Conservation (phyloP, 495 filamentous ascomycete species). For the Podospora pseudopauciseta region DNA sequence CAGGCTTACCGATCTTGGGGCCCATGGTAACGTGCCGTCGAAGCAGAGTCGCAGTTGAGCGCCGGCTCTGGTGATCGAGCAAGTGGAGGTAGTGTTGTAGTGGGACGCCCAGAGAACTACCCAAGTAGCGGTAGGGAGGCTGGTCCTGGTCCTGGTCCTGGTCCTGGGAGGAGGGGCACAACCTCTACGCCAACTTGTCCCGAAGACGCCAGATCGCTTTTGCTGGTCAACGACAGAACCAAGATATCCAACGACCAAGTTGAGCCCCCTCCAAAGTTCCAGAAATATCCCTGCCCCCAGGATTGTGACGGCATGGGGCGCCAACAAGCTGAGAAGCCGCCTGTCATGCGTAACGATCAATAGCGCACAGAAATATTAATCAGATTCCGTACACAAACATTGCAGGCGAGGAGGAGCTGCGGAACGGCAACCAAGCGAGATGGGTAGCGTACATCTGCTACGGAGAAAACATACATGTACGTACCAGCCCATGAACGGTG, state of each 20-base stretch:
- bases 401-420: constrained; percentile 1
- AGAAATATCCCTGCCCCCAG: background rate
- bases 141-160: constrained; percentile 18
- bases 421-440: constrained; percentile 11
- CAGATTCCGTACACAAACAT: background rate
- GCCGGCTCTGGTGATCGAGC: constrained; percentile 31
- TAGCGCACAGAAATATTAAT: constrained; percentile 6
- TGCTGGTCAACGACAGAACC: background rate
- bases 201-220: background rate
- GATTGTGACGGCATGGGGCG: background rate
- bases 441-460: constrained; percentile 1
- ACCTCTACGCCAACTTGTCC: background rate
- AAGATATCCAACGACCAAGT: background rate
- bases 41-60: constrained; percentile 38
- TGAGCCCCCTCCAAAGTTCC: background rate
- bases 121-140: constrained; percentile 17
- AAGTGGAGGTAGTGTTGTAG: constrained; percentile 18
- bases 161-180: constrained; percentile 14
- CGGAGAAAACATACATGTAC: constrained; percentile 3
- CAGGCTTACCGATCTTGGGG: constrained; percentile 39
- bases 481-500: background rate
- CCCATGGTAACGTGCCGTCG: constrained; percentile 40
- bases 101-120: constrained; percentile 3
- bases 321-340: constrained; percentile 7
- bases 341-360: constrained; percentile 10